phyloP scores from a whole-genome alignment of 2,329 filamentous ascomycete species.

The Penicillium occitanis region DNA sequence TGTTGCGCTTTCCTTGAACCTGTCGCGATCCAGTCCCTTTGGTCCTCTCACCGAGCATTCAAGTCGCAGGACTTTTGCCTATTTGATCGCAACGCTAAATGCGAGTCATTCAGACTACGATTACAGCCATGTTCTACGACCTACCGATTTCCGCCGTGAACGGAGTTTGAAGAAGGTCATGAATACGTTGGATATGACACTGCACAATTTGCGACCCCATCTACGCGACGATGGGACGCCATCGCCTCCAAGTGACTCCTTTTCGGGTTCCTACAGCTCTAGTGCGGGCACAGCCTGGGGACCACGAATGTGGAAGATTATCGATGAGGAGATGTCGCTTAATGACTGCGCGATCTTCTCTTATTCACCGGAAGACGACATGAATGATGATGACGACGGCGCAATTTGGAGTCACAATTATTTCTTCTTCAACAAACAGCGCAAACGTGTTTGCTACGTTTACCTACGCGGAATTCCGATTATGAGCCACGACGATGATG shows the following conservation, averaged over 20 bases:
- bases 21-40: slow-evolving; percentile 87
- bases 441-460: slow-evolving; percentile 91
- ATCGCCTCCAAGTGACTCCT: slow-evolving; percentile 40
- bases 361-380: slow-evolving; percentile 85
- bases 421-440: slow-evolving; percentile 93
- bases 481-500: slow-evolving; percentile 61
- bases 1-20: slow-evolving; percentile 65
- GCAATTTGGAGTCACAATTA: slow-evolving; percentile 95
- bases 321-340: slow-evolving; percentile 93
- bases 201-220: slow-evolving; percentile 79
- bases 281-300: slow-evolving; percentile 70
- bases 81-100: slow-evolving; percentile 93
- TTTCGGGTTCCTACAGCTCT: slow-evolving; percentile 49
- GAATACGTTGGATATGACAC: slow-evolving; percentile 79
- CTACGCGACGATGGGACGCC: slow-evolving; percentile 43
- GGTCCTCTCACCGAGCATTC: slow-evolving; percentile 84
- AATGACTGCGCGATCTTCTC: slow-evolving; percentile 86
- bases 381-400: slow-evolving; percentile 89
- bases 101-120: slow-evolving; percentile 96
- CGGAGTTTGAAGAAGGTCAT: slow-evolving; percentile 77
- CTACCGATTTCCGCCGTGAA: slow-evolving; percentile 86
- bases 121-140: slow-evolving; percentile 87
- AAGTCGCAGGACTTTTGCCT: slow-evolving; percentile 89
- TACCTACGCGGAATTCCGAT: slow-evolving; percentile 81
- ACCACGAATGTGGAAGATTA: slow-evolving; percentile 83